A percentile compares a stretch with the other conserved stretches of the same genome.
These are phyloP conservation scores for Aphanomyces cochlioides DNA, from an alignment of 352 stramenopile species.

Conservation along the genomic window DNA sequence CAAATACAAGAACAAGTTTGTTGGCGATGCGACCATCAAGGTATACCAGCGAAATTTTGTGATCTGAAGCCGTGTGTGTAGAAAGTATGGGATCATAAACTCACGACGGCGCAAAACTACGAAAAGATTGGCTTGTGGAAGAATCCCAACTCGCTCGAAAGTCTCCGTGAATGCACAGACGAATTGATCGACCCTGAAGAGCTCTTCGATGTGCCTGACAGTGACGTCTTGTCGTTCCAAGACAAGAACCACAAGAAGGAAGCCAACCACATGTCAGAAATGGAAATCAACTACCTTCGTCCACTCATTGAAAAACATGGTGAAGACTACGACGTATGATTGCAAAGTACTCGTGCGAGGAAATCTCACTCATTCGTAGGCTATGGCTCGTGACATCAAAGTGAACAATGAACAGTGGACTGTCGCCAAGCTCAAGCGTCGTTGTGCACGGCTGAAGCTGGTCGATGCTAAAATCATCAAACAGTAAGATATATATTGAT, in stretches of 20 bases:
- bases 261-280: constrained; percentile 74
- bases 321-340: constrained; percentile 49
- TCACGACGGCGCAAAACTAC: constrained; percentile 81
- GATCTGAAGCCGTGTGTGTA: constrained; percentile 19
- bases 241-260: constrained; percentile 65
- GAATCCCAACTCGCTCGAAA: constrained; percentile 59
- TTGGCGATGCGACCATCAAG: constrained; percentile 61
- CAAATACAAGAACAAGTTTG: constrained; percentile 71
- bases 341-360: not conserved
- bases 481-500: constrained; percentile 23
- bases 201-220: constrained; percentile 69
- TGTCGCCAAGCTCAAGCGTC: constrained; percentile 58
- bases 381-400: constrained; percentile 81
- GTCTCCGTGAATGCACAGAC: constrained; percentile 46
- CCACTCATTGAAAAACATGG: constrained; percentile 64
- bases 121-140: constrained; percentile 59
- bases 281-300: constrained; percentile 74
- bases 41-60: not conserved
- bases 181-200: constrained; percentile 57
- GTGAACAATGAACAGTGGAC: constrained; percentile 84
- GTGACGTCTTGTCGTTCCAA: constrained; percentile 52
- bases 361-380: constrained; percentile 28
- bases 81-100: constrained; percentile 70
- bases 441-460: constrained; percentile 67
- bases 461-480: constrained; percentile 69